These are phyloP conservation scores for Chaetomium sp. DNA, from an alignment of 2,329 filamentous ascomycete species.

Conservation along the genomic window DNA sequence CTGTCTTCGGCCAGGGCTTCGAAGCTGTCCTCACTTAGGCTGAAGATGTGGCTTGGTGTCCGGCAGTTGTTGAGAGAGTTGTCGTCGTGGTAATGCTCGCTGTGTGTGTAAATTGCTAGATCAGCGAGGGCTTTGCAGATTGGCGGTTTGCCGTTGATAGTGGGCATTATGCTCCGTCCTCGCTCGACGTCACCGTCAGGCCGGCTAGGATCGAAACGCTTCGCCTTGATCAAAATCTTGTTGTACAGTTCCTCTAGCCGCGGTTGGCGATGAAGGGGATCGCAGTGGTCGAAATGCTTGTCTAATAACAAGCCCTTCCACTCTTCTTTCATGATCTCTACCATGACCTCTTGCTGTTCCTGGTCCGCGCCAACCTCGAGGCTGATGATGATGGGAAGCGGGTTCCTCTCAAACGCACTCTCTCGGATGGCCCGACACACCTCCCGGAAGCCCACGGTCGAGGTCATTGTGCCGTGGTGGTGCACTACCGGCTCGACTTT, in stretches of 20 bases:
- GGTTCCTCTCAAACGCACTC: conserved; percentile 73
- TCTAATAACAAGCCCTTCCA: conserved; percentile 78
- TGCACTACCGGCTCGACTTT: conserved; percentile 75
- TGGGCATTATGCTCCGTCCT: conserved; percentile 35
- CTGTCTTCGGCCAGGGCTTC: conserved; percentile 44
- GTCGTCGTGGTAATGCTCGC: conserved; percentile 76
- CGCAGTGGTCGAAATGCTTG: conserved; percentile 50
- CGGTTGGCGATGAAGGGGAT: conserved; percentile 62
- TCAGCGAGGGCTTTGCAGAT: conserved; percentile 73
- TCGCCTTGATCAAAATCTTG: conserved; percentile 85
- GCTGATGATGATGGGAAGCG: conserved; percentile 85
- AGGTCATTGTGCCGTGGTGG: conserved; percentile 80
- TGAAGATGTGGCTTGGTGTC: conserved; percentile 74
- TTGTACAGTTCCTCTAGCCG: conserved; percentile 70
- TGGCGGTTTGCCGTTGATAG: conserved; percentile 50
- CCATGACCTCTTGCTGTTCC: conserved; percentile 88
- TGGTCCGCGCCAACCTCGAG: conserved; percentile 84
- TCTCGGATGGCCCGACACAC: conserved; percentile 81
- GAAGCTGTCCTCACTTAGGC: conserved; percentile 82
- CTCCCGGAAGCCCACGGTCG: conserved; percentile 81
- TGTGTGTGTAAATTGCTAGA: conserved; percentile 83
- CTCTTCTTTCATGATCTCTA: conserved; percentile 87
- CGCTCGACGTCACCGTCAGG: conserved; percentile 35
- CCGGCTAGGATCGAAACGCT: conserved; percentile 53
- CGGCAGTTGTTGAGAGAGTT: conserved; percentile 62